Conservation (phyloP, 192 early-diverging fungal genomes). For the Kappamyces sp. region DNA sequence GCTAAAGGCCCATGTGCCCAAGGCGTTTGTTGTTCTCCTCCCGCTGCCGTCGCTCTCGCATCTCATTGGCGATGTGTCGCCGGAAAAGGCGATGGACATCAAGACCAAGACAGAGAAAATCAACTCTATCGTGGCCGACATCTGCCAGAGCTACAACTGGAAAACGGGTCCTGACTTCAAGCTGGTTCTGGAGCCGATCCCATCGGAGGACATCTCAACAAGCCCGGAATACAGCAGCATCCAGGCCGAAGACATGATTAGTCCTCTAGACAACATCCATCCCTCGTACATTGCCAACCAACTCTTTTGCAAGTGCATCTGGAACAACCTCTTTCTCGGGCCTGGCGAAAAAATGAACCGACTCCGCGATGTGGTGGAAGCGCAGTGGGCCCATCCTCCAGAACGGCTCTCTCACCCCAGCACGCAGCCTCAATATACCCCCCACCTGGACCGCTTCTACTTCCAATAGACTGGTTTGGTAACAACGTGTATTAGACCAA, state of each 20-base stretch:
- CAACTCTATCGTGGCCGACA: background rate
- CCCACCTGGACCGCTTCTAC: too few species aligned
- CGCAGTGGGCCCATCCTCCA: background rate
- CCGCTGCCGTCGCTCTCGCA: conserved; percentile 5
- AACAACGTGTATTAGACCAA: too few species aligned
- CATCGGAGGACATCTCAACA: conserved; percentile 4
- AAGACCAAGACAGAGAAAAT: background rate
- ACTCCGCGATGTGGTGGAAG: background rate
- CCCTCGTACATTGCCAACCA: conserved; percentile 15
- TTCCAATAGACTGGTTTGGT: too few species aligned
- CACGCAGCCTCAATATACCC: too few species aligned
- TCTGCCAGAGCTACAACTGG: background rate
- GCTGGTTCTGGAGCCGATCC: conserved; percentile 6
- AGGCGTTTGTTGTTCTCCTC: conserved; percentile 5
- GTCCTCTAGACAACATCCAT: conserved; percentile 12
- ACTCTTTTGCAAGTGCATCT: conserved; percentile 14
- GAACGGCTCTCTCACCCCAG: background rate
- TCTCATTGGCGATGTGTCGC: background rate
- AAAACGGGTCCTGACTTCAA: conserved; percentile 8
- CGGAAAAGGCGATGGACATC: conserved; percentile 1
- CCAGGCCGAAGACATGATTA: conserved; percentile 6
- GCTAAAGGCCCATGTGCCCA: background rate
- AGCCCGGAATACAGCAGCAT: conserved; percentile 1
- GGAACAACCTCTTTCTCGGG: conserved; percentile 12
- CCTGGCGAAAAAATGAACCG: conserved; percentile 9